Conservation (phyloP, 2,329 filamentous ascomycete genomes). For the Pseudogymnoascus sp. region DNA sequence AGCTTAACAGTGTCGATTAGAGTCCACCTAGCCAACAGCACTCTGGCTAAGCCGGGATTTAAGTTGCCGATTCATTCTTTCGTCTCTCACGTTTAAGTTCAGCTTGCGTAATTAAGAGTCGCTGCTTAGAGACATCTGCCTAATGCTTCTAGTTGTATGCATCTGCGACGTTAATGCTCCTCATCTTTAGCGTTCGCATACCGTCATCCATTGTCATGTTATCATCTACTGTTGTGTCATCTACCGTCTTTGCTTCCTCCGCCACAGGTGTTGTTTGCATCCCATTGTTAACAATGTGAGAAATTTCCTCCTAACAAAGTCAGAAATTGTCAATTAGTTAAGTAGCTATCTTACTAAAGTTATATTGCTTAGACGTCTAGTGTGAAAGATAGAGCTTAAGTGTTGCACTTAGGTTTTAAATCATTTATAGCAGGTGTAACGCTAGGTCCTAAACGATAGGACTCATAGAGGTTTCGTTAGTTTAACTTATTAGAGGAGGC, state of each 20-base stretch:
- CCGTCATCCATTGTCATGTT: constrained; percentile 2
- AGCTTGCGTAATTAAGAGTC: constrained; percentile 9
- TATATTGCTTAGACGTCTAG: neutral
- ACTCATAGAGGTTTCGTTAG: too few species aligned
- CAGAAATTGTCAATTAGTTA: neutral
- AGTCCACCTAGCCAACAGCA: constrained; percentile 10
- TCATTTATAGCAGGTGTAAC: neutral
- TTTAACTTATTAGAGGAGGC: too few species aligned
- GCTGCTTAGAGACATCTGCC: constrained; percentile 13
- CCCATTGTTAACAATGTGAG: neutral
- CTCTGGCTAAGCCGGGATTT: constrained; percentile 11
- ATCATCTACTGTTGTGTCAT: too few species aligned
- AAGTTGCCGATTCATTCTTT: constrained; percentile 13
- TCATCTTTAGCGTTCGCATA: constrained; percentile 12
- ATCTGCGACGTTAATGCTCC: constrained; percentile 13
- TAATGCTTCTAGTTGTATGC: constrained; percentile 13
- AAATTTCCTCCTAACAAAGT: neutral
- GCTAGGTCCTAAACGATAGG: too few species aligned
- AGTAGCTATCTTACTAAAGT: neutral
- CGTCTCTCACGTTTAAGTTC: constrained; percentile 14
- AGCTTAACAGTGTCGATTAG: neutral
- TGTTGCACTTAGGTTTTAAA: neutral
- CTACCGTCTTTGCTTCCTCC: constrained; percentile 22
- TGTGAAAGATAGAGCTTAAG: neutral
- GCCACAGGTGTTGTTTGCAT: constrained; percentile 27